Evolutionary conservation across 2,329 filamentous ascomycete species (phyloP).

Genomic region (Colletotrichum liaoningense): DNA sequence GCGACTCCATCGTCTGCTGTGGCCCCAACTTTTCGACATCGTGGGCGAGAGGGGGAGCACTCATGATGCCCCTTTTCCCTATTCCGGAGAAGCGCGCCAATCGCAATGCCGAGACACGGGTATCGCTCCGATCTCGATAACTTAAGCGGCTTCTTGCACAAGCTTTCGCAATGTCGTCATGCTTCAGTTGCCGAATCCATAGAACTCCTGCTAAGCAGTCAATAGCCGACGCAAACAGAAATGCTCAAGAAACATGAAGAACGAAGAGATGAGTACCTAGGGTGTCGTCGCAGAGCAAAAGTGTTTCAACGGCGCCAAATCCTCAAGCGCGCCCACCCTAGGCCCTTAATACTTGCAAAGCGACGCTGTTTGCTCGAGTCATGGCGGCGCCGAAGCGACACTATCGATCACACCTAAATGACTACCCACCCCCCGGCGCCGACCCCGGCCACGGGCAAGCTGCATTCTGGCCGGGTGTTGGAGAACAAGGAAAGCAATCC

Average conservation of each 20-base stretch:
- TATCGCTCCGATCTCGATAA: not conserved
- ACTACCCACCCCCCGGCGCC: not conserved
- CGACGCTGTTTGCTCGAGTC: not conserved
- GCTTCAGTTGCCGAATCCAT: not conserved
- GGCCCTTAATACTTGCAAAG: not conserved
- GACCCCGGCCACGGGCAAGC: not conserved
- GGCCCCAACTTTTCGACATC: not conserved
- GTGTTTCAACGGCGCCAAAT: not conserved
- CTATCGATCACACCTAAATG: not conserved
- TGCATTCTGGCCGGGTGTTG: not conserved
- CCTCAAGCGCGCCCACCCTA: not conserved
- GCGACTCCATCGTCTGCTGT: not conserved
- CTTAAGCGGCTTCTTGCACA: not conserved
- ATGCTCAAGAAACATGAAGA: not conserved
- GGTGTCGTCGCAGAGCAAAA: not conserved
- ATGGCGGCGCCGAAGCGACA: not conserved
- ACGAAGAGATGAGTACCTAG: not conserved
- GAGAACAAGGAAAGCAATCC: not conserved
- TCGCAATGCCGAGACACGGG: not conserved
- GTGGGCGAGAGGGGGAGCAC: not conserved
- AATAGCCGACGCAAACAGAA: not conserved
- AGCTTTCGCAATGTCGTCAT: constrained; percentile 1
- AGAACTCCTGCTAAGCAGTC: not conserved
- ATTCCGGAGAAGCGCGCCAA: not conserved
- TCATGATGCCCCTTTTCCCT: constrained; percentile 1